These are phyloP conservation scores for Melanogaster broomeanus DNA, from an alignment of 768 basidiomycete genomes.

Conservation along the genomic window DNA sequence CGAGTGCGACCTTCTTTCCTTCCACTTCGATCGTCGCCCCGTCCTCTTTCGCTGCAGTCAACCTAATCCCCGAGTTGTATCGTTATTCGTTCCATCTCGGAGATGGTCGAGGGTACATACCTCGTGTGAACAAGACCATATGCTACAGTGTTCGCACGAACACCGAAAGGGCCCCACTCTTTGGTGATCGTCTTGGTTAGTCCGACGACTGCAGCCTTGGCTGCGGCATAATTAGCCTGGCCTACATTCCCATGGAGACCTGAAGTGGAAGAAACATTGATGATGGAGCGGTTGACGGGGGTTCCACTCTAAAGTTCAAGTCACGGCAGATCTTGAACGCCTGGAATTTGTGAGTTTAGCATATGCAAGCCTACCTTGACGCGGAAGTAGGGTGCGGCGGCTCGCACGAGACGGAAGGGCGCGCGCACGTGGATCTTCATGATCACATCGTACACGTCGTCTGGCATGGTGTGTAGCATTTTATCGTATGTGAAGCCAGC, in stretches of 20 bases:
- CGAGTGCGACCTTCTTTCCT: slow-evolving; percentile 82
- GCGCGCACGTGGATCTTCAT: slow-evolving; percentile 84
- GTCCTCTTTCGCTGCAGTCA: slow-evolving; percentile 79
- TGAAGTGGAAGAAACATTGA: slow-evolving; percentile 81
- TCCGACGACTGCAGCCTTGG: slow-evolving; percentile 76
- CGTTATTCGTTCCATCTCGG: neutral
- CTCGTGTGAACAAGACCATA: slow-evolving; percentile 79
- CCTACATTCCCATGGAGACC: slow-evolving; percentile 88
- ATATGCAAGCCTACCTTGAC: slow-evolving; percentile 49
- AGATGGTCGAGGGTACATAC: slow-evolving; percentile 32
- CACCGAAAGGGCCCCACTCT: slow-evolving; percentile 84
- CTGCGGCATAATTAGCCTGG: slow-evolving; percentile 80
- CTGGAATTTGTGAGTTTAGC: neutral
- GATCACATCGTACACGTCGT: slow-evolving; percentile 81
- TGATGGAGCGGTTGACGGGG: slow-evolving; percentile 70
- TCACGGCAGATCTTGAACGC: neutral
- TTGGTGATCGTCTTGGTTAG: slow-evolving; percentile 86
- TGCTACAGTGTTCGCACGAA: slow-evolving; percentile 81
- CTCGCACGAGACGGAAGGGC: slow-evolving; percentile 82
- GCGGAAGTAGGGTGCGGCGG: slow-evolving; percentile 84
- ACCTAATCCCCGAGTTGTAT: slow-evolving; percentile 39
- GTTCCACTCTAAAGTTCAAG: slow-evolving; percentile 47
- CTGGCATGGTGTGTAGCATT: slow-evolving; percentile 86
- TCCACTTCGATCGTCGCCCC: slow-evolving; percentile 77
- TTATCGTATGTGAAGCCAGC: slow-evolving; percentile 83